Evolutionary conservation across 2,329 filamentous ascomycete genomes (phyloP).

Genomic region (Colletotrichum navitas): DNA sequence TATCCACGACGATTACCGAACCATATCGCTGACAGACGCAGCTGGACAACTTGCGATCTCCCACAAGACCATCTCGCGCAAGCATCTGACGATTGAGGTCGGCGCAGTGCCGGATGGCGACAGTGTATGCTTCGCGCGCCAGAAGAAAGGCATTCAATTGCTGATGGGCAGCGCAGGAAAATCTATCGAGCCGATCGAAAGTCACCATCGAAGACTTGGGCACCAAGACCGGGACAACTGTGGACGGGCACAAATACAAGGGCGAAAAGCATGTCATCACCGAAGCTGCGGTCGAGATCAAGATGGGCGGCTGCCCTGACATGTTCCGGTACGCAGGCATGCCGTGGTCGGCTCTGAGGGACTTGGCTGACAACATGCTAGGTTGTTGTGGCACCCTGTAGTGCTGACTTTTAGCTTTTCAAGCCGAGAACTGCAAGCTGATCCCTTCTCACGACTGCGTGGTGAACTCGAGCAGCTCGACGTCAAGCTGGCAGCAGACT

Average conservation of each 20-base stretch:
- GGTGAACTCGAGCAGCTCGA: constrained; percentile 84
- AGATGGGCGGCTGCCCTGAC: constrained; percentile 77
- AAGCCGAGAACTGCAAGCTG: constrained; percentile 75
- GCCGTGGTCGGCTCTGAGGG: background rate
- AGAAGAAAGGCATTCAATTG: background rate
- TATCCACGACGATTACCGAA: background rate
- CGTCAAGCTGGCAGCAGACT: constrained; percentile 85
- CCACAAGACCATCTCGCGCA: constrained; percentile 87
- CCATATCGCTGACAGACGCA: constrained; percentile 49
- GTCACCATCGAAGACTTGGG: constrained; percentile 82
- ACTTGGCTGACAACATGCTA: constrained; percentile 50
- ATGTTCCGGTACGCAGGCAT: constrained; percentile 65
- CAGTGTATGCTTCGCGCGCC: constrained; percentile 63
- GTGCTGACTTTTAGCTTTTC: constrained; percentile 87
- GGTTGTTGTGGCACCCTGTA: constrained; percentile 82
- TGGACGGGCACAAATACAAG: constrained; percentile 80
- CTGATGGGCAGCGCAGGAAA: constrained; percentile 59
- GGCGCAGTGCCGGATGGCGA: constrained; percentile 73
- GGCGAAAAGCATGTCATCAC: constrained; percentile 68
- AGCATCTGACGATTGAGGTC: constrained; percentile 86
- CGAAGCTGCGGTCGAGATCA: constrained; percentile 72
- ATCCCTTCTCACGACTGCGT: constrained; percentile 73
- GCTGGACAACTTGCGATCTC: constrained; percentile 78
- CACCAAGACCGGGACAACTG: constrained; percentile 86
- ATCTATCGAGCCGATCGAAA: constrained; percentile 73